These are phyloP conservation scores for Amphirosellinia nigrospora DNA, from an alignment of 495 filamentous ascomycete species.

Conservation along the genomic window DNA sequence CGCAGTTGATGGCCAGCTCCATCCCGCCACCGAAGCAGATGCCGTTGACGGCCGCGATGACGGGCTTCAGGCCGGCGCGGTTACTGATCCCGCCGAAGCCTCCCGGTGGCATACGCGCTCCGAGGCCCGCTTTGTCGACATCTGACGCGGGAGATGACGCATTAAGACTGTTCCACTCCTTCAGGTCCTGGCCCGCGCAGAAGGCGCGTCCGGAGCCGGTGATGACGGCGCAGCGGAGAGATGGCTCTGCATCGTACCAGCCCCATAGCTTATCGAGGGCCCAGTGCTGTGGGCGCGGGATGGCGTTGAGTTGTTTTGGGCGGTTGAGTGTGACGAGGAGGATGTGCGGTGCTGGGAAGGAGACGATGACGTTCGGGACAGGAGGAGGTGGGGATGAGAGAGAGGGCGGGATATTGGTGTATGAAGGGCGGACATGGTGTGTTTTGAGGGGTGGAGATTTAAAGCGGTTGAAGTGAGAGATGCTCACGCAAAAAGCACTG, in stretches of 20 bases:
- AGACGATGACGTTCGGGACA: slow-evolving; percentile 51
- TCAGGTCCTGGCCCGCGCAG: slow-evolving; percentile 66
- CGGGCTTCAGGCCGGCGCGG: slow-evolving; percentile 63
- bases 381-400: slow-evolving; percentile 40
- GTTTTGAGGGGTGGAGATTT: background rate
- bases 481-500: background rate
- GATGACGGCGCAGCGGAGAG: slow-evolving; percentile 60
- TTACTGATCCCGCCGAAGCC: slow-evolving; percentile 63
- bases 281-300: slow-evolving; percentile 56
- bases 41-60: slow-evolving; percentile 80
- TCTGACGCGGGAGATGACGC: background rate
- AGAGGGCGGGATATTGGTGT: slow-evolving; percentile 26
- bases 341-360: slow-evolving; percentile 62
- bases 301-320: slow-evolving; percentile 63
- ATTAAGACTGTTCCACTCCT: slow-evolving; percentile 40
- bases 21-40: slow-evolving; percentile 75
- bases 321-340: slow-evolving; percentile 69
- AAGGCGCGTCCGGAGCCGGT: slow-evolving; percentile 63
- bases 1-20: slow-evolving; percentile 74
- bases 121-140: background rate
- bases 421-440: slow-evolving; percentile 28
- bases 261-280: slow-evolving; percentile 58
- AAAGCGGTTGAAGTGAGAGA: background rate
- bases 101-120: slow-evolving; percentile 25
- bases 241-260: slow-evolving; percentile 65